phyloP scores from a whole-genome alignment of 805 yeast species.

The Cyberlindnera misumaiensis region DNA sequence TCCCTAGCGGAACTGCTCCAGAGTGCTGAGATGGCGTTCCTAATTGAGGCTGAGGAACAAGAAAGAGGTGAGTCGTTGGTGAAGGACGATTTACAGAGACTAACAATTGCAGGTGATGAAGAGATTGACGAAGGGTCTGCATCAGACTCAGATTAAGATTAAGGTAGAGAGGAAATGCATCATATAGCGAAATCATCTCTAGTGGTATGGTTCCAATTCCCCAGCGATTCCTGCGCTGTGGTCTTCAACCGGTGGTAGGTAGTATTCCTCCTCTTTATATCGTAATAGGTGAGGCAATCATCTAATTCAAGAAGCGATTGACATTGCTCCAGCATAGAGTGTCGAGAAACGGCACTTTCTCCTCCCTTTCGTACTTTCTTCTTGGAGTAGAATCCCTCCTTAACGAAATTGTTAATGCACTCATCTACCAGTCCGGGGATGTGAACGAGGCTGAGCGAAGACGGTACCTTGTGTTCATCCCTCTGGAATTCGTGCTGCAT shows the following conservation, averaged over 20 bases:
- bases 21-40: slow-evolving; percentile 75
- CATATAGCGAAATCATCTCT: slow-evolving; percentile 34
- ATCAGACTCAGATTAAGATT: slow-evolving; percentile 19
- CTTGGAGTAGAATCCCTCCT: slow-evolving; percentile 48
- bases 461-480: slow-evolving; percentile 10
- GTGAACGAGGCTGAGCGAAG: slow-evolving; percentile 24
- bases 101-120: slow-evolving; percentile 16
- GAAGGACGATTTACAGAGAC: slow-evolving; percentile 5
- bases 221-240: slow-evolving; percentile 26
- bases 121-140: slow-evolving; percentile 24
- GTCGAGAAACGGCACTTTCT: slow-evolving; percentile 31
- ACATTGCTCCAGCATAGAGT: slow-evolving; percentile 16
- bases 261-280: slow-evolving; percentile 23
- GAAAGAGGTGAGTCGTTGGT: slow-evolving; percentile 26
- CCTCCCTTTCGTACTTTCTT: slow-evolving; percentile 39
- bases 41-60: slow-evolving; percentile 27
- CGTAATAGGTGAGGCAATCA: slow-evolving; percentile 22
- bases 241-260: slow-evolving; percentile 27
- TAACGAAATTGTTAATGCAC: slow-evolving; percentile 49
- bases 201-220: slow-evolving; percentile 41
- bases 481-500: slow-evolving; percentile 11
- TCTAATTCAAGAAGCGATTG: slow-evolving; percentile 12
- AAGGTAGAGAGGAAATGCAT: slow-evolving; percentile 3
- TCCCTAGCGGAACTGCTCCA: slow-evolving; percentile 54
- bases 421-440: slow-evolving; percentile 21